Conservation (phyloP, 371 early-diverging fungal species). For the Saksenaea vasiformis region DNA sequence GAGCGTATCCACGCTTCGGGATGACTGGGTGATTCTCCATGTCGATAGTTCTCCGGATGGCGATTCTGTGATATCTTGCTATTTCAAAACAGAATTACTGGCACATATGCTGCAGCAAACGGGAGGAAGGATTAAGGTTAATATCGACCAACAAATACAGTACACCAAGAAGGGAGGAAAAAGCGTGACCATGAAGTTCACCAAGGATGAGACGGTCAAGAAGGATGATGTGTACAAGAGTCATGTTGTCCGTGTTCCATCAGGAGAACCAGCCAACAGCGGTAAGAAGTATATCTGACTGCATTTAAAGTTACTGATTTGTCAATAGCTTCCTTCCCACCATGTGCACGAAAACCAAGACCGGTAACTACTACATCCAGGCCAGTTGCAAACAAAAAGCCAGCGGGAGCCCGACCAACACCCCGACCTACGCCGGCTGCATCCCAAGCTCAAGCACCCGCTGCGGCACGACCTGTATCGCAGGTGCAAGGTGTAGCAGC, state of each 20-base stretch:
- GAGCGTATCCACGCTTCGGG: conserved; percentile 69
- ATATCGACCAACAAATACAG: conserved; percentile 58
- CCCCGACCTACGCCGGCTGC: conserved; percentile 14
- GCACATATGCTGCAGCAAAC: conserved; percentile 62
- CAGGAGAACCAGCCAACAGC: conserved; percentile 72
- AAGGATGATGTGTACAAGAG: conserved; percentile 74
- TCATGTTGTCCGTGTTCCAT: conserved; percentile 69
- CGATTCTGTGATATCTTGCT: conserved; percentile 47
- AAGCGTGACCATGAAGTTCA: conserved; percentile 73
- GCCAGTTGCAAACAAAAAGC: conserved; percentile 29
- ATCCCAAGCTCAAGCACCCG: conserved; percentile 13
- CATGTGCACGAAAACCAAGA: conserved; percentile 55
- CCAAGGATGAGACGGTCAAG: conserved; percentile 67
- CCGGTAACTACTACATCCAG: conserved; percentile 18
- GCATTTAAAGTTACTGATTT: not conserved
- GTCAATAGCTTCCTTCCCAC: conserved; percentile 54
- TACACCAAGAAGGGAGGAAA: conserved; percentile 82
- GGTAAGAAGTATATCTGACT: conserved; percentile 22
- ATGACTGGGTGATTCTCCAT: conserved; percentile 86
- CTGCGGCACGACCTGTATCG: conserved; percentile 26
- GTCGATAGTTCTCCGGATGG: conserved; percentile 65
- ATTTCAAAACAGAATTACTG: conserved; percentile 88
- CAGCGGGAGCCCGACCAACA: conserved; percentile 22
- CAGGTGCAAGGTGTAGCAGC: conserved; percentile 15
- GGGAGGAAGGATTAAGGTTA: conserved; percentile 59